Conservation (phyloP, 2,329 filamentous ascomycete genomes). For the Eutypella sp. region DNA sequence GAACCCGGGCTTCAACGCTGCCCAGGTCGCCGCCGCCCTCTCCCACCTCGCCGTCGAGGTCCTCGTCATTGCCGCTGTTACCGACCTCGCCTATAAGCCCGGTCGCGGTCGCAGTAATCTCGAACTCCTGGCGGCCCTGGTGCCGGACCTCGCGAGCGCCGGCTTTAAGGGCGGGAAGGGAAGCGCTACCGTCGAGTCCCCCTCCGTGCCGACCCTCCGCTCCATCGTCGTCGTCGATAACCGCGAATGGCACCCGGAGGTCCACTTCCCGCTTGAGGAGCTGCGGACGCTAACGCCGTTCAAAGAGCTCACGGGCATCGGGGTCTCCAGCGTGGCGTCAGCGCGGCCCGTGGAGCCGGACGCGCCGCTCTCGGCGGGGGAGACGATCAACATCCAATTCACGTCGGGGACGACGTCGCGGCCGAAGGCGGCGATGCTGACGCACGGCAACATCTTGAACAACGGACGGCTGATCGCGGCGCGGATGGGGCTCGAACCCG, state of each 20-base stretch:
- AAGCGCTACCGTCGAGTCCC: constrained; percentile 28
- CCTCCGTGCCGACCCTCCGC: constrained; percentile 62
- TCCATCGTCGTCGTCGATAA: constrained; percentile 79
- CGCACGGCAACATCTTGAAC: constrained; percentile 83
- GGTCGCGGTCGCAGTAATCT: constrained; percentile 50
- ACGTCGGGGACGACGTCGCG: constrained; percentile 89
- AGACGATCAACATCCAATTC: constrained; percentile 93
- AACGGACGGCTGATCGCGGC: constrained; percentile 82
- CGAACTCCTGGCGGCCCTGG: constrained; percentile 39
- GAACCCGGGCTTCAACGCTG: constrained; percentile 81
- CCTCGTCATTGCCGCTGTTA: constrained; percentile 81
- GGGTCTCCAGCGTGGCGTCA: neutral
- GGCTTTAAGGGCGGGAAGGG: constrained; percentile 16
- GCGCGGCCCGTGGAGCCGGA: constrained; percentile 36
- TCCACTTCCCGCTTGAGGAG: constrained; percentile 39
- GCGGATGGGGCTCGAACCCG: constrained; percentile 72
- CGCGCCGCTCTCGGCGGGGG: constrained; percentile 48
- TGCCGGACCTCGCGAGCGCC: constrained; percentile 41
- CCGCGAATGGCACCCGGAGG: constrained; percentile 42
- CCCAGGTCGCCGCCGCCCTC: constrained; percentile 74
- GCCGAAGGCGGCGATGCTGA: constrained; percentile 88
- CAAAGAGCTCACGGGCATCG: constrained; percentile 34
- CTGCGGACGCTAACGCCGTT: constrained; percentile 43
- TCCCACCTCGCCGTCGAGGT: constrained; percentile 68
- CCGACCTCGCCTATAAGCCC: constrained; percentile 68